Base-by-base conservation (phyloP, 2,329 filamentous ascomycete species). In the Tympanopsis confertula region DNA sequence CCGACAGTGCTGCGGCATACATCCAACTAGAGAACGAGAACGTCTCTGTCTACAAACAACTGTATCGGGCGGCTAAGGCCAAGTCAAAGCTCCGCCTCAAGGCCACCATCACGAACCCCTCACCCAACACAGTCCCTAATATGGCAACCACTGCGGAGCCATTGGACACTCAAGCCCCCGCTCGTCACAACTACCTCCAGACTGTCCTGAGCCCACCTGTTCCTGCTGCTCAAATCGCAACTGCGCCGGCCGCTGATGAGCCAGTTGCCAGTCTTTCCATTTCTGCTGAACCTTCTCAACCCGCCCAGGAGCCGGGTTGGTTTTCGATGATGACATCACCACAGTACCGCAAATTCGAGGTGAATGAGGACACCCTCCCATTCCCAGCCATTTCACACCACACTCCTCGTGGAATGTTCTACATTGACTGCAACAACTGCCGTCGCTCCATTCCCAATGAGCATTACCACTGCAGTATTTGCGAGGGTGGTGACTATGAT, bases 61-160 rank as follows among this genome's bases (percentile, higher is more conserved):
- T 98, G 30, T 89, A 91, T 57, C 82, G 91, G 51, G 91, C 91
- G 47, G 91, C 91, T 45, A 98, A 95, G 68, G 91, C 91, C 26
- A 98, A 98, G 71, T 78, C 88, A 47, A 98, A 96, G 78, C 79
- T 98, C 49, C 88, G 91, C 61, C 74, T 98, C 42, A 85, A 78
- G 47, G 81, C 84, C 26, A 80, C 74, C 13, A 51, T 70, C 10
- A 39, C 54, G 52, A 41, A 45, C 56, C 13, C n/a, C 10, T 28
- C n/a, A 10, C 24, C 10, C 24, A 28, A n/a, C 24, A 10, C 24
- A 10, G 10, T 28, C 24, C n/a, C 18, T 39, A 37, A 44, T 10
- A 33, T 13, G n/a, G n/a, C n/a, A n/a, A 33, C 10, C 15, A 7
- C 30, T 33, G 7, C 30, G 15, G 30, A 33, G 30, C 12, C 10